These are phyloP conservation scores for Pseudotsuga menziesii DNA, from an alignment of 75 land plant species.

Conservation along the genomic window DNA sequence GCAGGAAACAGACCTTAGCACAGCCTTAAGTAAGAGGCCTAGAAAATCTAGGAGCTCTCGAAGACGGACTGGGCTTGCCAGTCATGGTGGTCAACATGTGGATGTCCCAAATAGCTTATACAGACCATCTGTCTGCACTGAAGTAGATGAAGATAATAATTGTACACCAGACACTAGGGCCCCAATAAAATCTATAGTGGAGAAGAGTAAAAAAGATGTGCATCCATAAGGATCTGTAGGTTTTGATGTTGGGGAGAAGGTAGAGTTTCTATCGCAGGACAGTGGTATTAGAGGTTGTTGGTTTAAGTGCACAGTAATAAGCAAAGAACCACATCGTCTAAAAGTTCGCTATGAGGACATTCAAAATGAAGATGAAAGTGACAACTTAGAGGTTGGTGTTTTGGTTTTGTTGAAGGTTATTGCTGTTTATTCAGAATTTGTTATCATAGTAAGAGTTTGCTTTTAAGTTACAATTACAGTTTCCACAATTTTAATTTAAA, in stretches of 20 bases:
- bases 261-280: constrained; percentile 79
- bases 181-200: neutral
- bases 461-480: neutral
- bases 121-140: neutral
- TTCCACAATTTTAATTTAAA: neutral
- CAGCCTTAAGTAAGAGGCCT: constrained; percentile 23
- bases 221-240: neutral
- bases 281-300: constrained; percentile 94
- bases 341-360: constrained; percentile 74
- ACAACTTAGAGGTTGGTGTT: constrained; percentile 54
- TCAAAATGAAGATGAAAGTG: constrained; percentile 58
- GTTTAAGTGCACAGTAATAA: constrained; percentile 59
- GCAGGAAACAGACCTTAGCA: constrained; percentile 17
- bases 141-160: neutral
- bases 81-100: neutral
- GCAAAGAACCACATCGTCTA: constrained; percentile 41
- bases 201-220: neutral
- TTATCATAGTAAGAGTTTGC: neutral
- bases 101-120: neutral
- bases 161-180: neutral
- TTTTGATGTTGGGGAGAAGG: constrained; percentile 35
- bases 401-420: neutral
- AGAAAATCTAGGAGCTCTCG: constrained; percentile 22
- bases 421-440: neutral
- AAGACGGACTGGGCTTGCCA: neutral